Conservation (phyloP, 192 early-diverging fungal species). For the Lobosporangium transversale region DNA sequence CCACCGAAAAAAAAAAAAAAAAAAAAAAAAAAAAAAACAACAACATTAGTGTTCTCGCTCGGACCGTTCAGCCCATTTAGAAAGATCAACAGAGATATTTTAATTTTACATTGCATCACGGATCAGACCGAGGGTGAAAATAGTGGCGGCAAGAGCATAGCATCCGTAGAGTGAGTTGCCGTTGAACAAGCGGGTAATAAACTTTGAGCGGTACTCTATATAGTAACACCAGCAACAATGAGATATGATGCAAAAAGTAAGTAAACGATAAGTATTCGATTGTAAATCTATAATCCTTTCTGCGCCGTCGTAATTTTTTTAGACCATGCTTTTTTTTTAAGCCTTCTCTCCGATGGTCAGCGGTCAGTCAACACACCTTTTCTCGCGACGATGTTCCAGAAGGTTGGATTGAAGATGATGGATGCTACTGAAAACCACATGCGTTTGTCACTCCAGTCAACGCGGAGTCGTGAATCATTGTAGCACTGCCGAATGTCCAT, state of each 20-base stretch:
- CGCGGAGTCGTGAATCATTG: slow-evolving; percentile 15
- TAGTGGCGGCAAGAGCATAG: slow-evolving; percentile 81
- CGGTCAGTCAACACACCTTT: slow-evolving; percentile 63
- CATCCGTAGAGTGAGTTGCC: slow-evolving; percentile 78
- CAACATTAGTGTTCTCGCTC: not conserved
- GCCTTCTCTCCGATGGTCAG: too few relatives aligned
- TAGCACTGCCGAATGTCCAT: slow-evolving; percentile 42
- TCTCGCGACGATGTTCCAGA: slow-evolving; percentile 92
- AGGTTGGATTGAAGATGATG: slow-evolving; percentile 87
- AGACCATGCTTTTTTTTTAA: too few relatives aligned
- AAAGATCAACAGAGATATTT: not conserved
- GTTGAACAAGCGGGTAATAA: slow-evolving; percentile 74
- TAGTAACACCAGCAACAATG: not conserved
- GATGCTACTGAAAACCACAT: slow-evolving; percentile 76
- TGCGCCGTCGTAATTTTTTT: too few relatives aligned
- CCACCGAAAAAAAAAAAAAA: slow-evolving; percentile 5
- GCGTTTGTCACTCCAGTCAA: slow-evolving; percentile 72
- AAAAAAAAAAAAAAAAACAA: too few relatives aligned
- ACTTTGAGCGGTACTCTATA: slow-evolving; percentile 79
- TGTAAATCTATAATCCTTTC: not conserved
- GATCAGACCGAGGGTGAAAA: slow-evolving; percentile 83
- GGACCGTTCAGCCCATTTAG: not conserved
- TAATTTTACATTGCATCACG: slow-evolving; percentile 76
- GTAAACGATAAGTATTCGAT: not conserved
- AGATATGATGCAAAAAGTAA: not conserved